Conservation (phyloP, 805 yeast genomes). For the Lipomyces sp. region DNA sequence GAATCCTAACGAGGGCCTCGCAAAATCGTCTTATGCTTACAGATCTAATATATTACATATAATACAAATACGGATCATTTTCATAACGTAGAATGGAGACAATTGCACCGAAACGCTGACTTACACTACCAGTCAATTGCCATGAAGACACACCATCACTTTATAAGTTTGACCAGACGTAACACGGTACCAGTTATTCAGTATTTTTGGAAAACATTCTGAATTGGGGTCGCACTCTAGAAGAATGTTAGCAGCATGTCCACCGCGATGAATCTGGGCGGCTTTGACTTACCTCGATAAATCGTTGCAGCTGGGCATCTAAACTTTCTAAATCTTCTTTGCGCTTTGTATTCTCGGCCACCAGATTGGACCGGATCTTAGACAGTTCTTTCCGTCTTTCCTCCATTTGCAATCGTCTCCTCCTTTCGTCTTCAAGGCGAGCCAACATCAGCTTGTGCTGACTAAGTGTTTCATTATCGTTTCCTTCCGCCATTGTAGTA, state of each 20-base stretch:
- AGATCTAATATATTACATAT: not conserved
- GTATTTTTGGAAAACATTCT: slow-evolving; percentile 21
- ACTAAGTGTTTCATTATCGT: not conserved
- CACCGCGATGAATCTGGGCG: not conserved
- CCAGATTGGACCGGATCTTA: slow-evolving; percentile 11
- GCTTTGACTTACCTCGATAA: slow-evolving; percentile 28
- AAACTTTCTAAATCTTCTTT: slow-evolving; percentile 27
- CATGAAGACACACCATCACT: not conserved
- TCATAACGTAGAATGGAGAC: not conserved
- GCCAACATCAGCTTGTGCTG: slow-evolving; percentile 28
- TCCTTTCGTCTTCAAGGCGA: slow-evolving; percentile 30
- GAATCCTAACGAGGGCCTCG: not conserved
- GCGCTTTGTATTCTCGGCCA: slow-evolving; percentile 23
- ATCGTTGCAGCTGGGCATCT: slow-evolving; percentile 31
- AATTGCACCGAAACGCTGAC: not conserved
- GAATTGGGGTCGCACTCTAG: slow-evolving; percentile 33
- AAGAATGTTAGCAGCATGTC: not conserved
- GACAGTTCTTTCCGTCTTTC: slow-evolving; percentile 13
- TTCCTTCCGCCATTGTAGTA: not conserved
- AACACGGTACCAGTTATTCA: not conserved
- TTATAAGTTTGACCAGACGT: not conserved
- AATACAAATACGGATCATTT: not conserved
- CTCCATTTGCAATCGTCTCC: slow-evolving; percentile 21
- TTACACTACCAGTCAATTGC: too few species aligned
- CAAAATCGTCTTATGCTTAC: not conserved